A percentile compares a stretch with the other conserved stretches of the same genome.
phyloP scores from a whole-genome alignment of 371 early-diverging fungal species.

The Apophysomyces variabilis region DNA sequence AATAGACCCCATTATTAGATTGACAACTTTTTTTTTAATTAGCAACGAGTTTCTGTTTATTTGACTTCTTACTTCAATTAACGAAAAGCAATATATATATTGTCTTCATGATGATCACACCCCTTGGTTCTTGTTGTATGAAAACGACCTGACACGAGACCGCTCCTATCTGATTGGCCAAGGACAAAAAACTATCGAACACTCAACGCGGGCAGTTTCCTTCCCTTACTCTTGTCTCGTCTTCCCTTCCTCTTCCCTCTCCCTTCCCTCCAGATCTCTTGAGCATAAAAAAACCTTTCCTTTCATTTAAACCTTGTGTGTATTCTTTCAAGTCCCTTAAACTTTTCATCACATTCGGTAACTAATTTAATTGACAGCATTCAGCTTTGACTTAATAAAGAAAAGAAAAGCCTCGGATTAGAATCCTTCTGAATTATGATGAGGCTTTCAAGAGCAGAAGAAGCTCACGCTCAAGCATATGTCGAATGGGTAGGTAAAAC shows the following conservation, averaged over 20 bases:
- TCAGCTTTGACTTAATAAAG: constrained; percentile 7
- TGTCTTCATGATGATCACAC: not conserved
- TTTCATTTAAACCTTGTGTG: constrained; percentile 1
- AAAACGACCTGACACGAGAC: constrained; percentile 1
- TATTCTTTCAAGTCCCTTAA: not conserved
- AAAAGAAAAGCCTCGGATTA: constrained; percentile 14
- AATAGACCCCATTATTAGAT: constrained; percentile 6
- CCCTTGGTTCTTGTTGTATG: not conserved
- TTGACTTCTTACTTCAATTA: too few relatives aligned
- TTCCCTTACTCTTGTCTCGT: constrained; percentile 8
- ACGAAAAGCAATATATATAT: too few relatives aligned
- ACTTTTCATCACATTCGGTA: constrained; percentile 3
- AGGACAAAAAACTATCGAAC: not conserved
- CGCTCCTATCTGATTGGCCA: not conserved
- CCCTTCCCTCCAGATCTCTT: not conserved
- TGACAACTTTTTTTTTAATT: not conserved
- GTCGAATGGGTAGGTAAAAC: constrained; percentile 44
- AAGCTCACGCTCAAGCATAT: constrained; percentile 35
- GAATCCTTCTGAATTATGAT: constrained; percentile 20
- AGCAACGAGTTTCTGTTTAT: too few relatives aligned
- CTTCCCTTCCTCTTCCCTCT: constrained; percentile 11
- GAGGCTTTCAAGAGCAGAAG: constrained; percentile 26
- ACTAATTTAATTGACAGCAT: not conserved
- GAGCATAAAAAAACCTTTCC: constrained; percentile 3
- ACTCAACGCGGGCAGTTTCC: constrained; percentile 10